Percentiles rank a stretch among this genome's conserved stretches.
phyloP scores from a whole-genome alignment of 352 stramenopile species.

The Pythium folliculosum region DNA sequence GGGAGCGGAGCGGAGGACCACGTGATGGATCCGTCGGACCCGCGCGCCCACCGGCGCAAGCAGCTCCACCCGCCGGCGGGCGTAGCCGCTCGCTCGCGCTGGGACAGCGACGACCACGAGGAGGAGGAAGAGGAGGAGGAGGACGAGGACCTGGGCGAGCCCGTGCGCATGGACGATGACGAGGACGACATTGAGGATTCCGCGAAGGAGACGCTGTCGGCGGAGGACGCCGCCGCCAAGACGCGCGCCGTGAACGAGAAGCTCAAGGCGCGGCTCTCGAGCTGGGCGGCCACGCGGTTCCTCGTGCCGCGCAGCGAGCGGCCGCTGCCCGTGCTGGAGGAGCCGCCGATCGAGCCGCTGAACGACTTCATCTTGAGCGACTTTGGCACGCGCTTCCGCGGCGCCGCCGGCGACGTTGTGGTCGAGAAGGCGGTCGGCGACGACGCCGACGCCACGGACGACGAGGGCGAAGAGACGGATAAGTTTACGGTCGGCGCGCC shows the following conservation, averaged over 20 bases:
- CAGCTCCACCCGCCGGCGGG: conserved; percentile 16
- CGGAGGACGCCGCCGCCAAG: not conserved
- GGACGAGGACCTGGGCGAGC: conserved; percentile 40
- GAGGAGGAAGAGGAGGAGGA: conserved; percentile 23
- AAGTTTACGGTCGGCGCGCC: conserved; percentile 54
- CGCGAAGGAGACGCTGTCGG: not conserved
- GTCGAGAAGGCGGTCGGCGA: conserved; percentile 53
- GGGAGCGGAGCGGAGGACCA: conserved; percentile 40
- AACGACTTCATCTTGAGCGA: conserved; percentile 86
- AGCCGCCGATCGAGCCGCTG: conserved; percentile 72
- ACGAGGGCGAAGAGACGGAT: conserved; percentile 18
- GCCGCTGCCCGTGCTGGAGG: conserved; percentile 52
- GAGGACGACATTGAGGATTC: no score
- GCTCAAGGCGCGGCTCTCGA: conserved; percentile 55
- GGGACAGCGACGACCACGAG: conserved; percentile 50
- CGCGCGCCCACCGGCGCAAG: conserved; percentile 51
- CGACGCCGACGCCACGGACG: conserved; percentile 29
- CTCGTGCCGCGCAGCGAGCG: conserved; percentile 58
- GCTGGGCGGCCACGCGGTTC: conserved; percentile 73
- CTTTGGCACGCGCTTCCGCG: conserved; percentile 73
- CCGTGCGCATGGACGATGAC: conserved; percentile 27
- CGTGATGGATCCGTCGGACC: conserved; percentile 80
- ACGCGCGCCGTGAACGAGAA: conserved; percentile 9
- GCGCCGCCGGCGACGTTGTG: conserved; percentile 43
- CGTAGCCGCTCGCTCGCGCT: conserved; percentile 35